phyloP scores from a whole-genome alignment of 2,329 filamentous ascomycete genomes.

The Arthrobotrys sphaeroides region DNA sequence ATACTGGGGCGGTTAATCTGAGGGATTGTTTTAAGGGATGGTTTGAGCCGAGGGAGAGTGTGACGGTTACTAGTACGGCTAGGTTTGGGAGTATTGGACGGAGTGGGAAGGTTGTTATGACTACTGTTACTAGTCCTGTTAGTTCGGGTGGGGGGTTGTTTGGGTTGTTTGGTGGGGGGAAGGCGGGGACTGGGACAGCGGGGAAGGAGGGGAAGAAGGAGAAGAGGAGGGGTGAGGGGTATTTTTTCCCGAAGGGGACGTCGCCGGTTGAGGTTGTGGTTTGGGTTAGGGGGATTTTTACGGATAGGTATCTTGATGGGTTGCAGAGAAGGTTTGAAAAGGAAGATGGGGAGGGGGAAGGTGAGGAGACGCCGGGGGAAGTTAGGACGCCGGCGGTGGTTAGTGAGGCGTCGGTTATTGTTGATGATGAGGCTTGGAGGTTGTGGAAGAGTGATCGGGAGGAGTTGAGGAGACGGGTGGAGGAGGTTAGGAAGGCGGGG shows the following conservation, averaged over 20 bases:
- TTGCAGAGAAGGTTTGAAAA: slow-evolving; percentile 18
- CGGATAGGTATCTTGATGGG: slow-evolving; percentile 18
- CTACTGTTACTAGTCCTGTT: neutral
- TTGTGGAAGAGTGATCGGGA: slow-evolving; percentile 35
- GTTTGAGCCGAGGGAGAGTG: slow-evolving; percentile 28
- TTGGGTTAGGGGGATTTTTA: slow-evolving; percentile 38
- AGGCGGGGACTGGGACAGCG: neutral
- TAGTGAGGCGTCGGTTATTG: neutral
- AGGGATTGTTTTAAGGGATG: slow-evolving; percentile 21
- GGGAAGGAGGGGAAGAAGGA: neutral
- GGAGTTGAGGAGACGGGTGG: slow-evolving; percentile 27
- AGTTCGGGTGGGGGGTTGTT: neutral
- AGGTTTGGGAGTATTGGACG: neutral
- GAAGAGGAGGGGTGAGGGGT: neutral
- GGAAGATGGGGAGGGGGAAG: neutral
- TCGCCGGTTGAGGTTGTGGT: slow-evolving; percentile 37
- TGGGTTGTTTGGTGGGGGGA: neutral
- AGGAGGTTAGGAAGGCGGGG: neutral
- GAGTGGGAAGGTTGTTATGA: neutral
- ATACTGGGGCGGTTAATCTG: slow-evolving; percentile 34
- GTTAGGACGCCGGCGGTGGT: slow-evolving; percentile 3
- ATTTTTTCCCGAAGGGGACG: slow-evolving; percentile 10
- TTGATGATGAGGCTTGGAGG: slow-evolving; percentile 47
- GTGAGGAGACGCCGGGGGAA: slow-evolving; percentile 16
- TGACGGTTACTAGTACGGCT: neutral